These are phyloP conservation scores for Staphylotrichum longicolle DNA, from an alignment of 495 filamentous ascomycete genomes.

Conservation along the genomic window DNA sequence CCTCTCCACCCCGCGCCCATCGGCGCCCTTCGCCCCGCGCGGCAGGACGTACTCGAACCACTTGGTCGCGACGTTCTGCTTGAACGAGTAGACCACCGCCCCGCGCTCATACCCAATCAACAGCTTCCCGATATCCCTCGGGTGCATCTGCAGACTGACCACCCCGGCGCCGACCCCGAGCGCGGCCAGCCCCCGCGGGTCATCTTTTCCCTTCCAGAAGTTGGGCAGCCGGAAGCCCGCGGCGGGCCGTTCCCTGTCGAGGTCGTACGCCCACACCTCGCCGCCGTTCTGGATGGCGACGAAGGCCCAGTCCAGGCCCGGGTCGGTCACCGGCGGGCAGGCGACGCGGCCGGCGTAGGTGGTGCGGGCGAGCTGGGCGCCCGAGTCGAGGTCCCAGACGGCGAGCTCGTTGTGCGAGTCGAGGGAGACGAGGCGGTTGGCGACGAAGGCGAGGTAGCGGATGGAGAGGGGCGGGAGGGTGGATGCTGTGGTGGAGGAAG, in stretches of 20 bases:
- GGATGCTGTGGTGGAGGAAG: not conserved
- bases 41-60: constrained; percentile 83
- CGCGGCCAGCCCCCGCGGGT: constrained; percentile 34
- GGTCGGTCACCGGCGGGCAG: constrained; percentile 66
- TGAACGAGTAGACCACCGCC: constrained; percentile 87
- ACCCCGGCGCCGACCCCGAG: constrained; percentile 31
- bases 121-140: constrained; percentile 88
- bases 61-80: constrained; percentile 72
- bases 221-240: constrained; percentile 78
- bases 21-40: constrained; percentile 82
- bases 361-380: constrained; percentile 58
- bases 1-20: constrained; percentile 43
- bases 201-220: constrained; percentile 56
- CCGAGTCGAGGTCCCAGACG: constrained; percentile 69
- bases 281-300: constrained; percentile 73
- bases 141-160: constrained; percentile 79
- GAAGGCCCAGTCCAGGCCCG: constrained; percentile 87
- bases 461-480: constrained; percentile 16
- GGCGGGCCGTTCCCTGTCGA: constrained; percentile 68
- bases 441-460: constrained; percentile 46
- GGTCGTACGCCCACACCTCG: constrained; percentile 84
- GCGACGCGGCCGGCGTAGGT: constrained; percentile 66
- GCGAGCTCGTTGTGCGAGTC: constrained; percentile 81
- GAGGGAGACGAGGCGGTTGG: constrained; percentile 75
- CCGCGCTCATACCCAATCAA: constrained; percentile 85